Conservation (phyloP, 1,284 basidiomycete genomes). For the Phenoliferia sp. region DNA sequence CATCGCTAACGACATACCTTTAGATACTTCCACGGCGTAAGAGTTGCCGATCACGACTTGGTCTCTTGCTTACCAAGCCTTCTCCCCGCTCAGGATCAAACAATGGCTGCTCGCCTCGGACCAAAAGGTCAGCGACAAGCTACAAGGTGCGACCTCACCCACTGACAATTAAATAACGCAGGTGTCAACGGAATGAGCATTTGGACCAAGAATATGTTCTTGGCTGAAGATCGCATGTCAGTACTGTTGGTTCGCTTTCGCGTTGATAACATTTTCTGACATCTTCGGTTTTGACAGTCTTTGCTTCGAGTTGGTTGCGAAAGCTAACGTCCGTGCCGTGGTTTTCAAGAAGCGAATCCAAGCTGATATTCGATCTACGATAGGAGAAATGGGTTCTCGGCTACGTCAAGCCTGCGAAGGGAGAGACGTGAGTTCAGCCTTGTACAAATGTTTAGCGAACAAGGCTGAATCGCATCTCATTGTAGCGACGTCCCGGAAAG, state of each 20-base stretch:
- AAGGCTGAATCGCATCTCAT: background rate
- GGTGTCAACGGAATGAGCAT: conserved; percentile 75
- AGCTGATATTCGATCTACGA: background rate
- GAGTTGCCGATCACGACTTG: background rate
- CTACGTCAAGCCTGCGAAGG: conserved; percentile 38
- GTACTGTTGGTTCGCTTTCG: no score
- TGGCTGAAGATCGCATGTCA: background rate
- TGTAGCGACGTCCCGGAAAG: conserved; percentile 52
- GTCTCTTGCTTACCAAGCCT: background rate
- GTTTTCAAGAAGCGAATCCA: background rate
- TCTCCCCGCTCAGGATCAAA: conserved; percentile 61
- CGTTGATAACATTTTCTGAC: no score
- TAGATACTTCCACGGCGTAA: conserved; percentile 68
- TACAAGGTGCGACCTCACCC: background rate
- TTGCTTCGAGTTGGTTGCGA: conserved; percentile 35
- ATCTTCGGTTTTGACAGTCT: no score
- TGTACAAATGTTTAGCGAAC: conserved; percentile 4
- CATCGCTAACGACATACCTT: background rate
- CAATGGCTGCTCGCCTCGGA: conserved; percentile 57
- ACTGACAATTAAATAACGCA: background rate
- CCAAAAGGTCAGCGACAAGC: conserved; percentile 74
- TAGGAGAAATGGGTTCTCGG: conserved; percentile 53
- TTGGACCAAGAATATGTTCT: conserved; percentile 63
- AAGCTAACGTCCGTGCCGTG: conserved; percentile 53
- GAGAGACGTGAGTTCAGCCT: conserved; percentile 48